These are phyloP conservation scores for Novakomyces olei DNA, from an alignment of 805 yeast genomes.

Conservation along the genomic window DNA sequence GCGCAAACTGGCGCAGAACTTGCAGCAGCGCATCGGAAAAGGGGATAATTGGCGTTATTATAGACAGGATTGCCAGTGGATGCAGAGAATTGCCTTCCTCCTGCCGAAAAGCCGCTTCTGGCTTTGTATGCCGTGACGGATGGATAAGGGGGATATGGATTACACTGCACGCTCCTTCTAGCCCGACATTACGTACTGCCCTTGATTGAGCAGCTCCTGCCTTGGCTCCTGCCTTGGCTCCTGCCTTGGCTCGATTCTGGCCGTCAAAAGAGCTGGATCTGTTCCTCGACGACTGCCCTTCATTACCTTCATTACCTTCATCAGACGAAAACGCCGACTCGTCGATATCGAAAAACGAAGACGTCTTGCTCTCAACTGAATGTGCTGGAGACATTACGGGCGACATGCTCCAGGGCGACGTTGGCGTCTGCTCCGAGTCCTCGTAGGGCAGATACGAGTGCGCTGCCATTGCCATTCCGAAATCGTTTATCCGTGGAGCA, in stretches of 20 bases:
- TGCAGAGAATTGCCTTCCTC: no score
- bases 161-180: constrained; percentile 11
- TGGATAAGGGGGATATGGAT: constrained; percentile 15
- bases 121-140: constrained; percentile 8
- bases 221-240: constrained; percentile 7
- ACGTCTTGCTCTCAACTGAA: constrained; percentile 10
- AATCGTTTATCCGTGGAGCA: no score
- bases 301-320: no score
- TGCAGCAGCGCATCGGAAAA: constrained; percentile 13
- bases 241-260: no score
- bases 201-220: constrained; percentile 9
- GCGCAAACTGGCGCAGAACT: constrained; percentile 12
- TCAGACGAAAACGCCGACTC: constrained; percentile 2
- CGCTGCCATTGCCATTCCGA: no score
- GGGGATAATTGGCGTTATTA: constrained; percentile 15
- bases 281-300: no score
- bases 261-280: no score
- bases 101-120: no score
- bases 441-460: no score
- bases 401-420: constrained; percentile 15
- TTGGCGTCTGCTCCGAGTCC: constrained; percentile 14
- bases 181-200: background rate
- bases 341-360: constrained; percentile 12
- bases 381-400: constrained; percentile 17
- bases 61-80: constrained; percentile 15